Conservation (phyloP, 345 rosid genomes). For the Trapa incisa region DNA sequence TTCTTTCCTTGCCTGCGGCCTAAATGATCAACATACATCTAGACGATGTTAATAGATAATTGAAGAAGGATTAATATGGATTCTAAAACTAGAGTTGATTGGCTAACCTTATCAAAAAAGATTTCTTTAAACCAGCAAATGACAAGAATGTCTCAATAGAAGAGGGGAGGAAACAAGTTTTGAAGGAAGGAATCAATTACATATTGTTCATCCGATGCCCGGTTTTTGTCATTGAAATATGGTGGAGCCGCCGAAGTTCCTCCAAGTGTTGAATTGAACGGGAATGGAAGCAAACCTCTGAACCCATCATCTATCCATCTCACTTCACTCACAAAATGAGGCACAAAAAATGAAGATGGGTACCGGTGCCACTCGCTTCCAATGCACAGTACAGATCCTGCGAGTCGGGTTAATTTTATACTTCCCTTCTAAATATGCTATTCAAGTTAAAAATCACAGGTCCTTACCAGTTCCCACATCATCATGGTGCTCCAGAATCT, state of each 20-base stretch:
- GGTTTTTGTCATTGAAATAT: slow-evolving; percentile 83
- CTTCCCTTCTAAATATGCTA: background rate
- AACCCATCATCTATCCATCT: slow-evolving; percentile 95
- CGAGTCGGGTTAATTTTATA: background rate
- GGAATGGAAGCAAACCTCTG: slow-evolving; percentile 87
- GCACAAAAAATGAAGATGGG: slow-evolving; percentile 72
- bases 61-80: background rate
- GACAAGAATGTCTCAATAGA: background rate
- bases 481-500: slow-evolving; percentile 81
- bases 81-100: background rate
- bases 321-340: slow-evolving; percentile 52
- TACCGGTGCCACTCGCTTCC: slow-evolving; percentile 99
- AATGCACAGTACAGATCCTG: slow-evolving; percentile 87
- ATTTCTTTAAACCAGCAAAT: background rate
- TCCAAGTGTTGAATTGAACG: slow-evolving; percentile 69
- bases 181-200: slow-evolving; percentile 22
- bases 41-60: background rate
- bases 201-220: slow-evolving; percentile 43
- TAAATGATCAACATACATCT: too few relatives aligned
- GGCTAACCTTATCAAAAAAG: background rate
- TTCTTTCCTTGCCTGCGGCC: too few relatives aligned
- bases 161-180: slow-evolving; percentile 1
- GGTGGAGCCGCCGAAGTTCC: slow-evolving; percentile 87
- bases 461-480: slow-evolving; percentile 56
- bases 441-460: background rate